Base-by-base conservation (phyloP, 192 early-diverging fungal genomes). In the Backusella liffmaniae region DNA sequence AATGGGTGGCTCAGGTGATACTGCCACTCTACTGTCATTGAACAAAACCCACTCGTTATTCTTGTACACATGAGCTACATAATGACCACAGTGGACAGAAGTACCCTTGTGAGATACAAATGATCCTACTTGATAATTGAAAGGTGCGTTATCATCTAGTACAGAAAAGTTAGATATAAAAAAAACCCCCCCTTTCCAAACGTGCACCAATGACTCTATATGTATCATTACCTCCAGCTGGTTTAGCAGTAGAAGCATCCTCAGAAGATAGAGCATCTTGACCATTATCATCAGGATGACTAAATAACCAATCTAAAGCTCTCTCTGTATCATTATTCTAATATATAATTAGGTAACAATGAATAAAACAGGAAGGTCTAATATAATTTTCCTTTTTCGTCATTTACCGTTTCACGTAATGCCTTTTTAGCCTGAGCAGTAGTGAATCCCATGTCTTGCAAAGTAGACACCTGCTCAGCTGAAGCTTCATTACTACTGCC, bases 91-190 rank as follows among this genome's bases (percentile, higher is more conserved):
- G 80, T 96, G 95, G 5, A 95, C 90, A 4, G 97, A 98, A 13
- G 96, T 92, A 10, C 98, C 98, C 79, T 95, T 94, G 89, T 99
- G 98, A 39, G 94, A 96, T 51, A 99, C 91, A 84, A 98, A 95
- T 10, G 92, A 92, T 9, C 87, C 75, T 7, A 99, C 79, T 66
- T 79, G 72, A 84, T 93, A 97, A 44, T 86, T 78, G 21, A 84
- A 86, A n/a, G 87, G 84, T 42, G 78, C 80, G 4, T 72, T 76
- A 1, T 77, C 80, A 74, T 87, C 86, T 56, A 73, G 21, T 7
- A 56, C 18, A 29, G 26, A 26, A 62, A 1, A 9, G 12, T 10
- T 7, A 56, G 18, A 56, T 15, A 12, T 10, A 39, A 12, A 37
- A 37, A 39, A 12, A 32, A 32, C 0, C 3, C 32, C 0, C 3